A percentile compares a stretch with the other conserved stretches of the same genome.
phyloP scores from a whole-genome alignment of 768 basidiomycete genomes.

The Leccinum arenicola region DNA sequence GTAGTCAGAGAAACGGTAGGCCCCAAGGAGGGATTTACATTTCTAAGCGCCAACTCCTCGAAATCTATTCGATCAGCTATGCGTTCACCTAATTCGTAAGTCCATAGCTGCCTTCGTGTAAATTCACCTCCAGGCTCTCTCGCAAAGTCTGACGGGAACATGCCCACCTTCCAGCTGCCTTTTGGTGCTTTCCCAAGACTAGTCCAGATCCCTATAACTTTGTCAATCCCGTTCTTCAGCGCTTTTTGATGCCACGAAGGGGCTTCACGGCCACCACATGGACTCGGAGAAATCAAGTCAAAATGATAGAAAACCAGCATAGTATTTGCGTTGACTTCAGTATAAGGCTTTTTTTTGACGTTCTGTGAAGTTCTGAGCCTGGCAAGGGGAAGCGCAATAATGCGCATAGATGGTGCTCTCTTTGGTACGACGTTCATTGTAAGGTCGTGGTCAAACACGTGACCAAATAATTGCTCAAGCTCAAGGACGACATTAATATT shows the following conservation, averaged over 20 bases:
- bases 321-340: constrained; percentile 11
- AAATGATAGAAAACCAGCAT: constrained; percentile 44
- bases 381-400: constrained; percentile 46
- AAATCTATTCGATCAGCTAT: constrained; percentile 73
- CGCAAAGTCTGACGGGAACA: constrained; percentile 3
- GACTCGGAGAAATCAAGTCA: constrained; percentile 21
- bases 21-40: constrained; percentile 66
- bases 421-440: constrained; percentile 18
- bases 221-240: constrained; percentile 47
- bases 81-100: constrained; percentile 63
- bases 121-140: constrained; percentile 2
- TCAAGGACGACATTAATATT: not conserved
- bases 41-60: constrained; percentile 75
- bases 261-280: constrained; percentile 35
- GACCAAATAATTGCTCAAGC: not conserved
- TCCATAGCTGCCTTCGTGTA: constrained; percentile 44
- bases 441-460: constrained; percentile 16
- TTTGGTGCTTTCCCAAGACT: constrained; percentile 62
- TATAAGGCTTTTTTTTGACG: constrained; percentile 4
- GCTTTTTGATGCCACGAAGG: constrained; percentile 20
- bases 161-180: constrained; percentile 70
- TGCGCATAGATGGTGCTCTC: constrained; percentile 37
- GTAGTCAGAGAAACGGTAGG: constrained; percentile 41
- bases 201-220: constrained; percentile 59
- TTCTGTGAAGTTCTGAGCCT: constrained; percentile 18